Evolutionary conservation across 164 flowering plant genomes (phyloP), one percentile per base, ranked within the genome.

Genomic region (Protea cynaroides): DNA sequence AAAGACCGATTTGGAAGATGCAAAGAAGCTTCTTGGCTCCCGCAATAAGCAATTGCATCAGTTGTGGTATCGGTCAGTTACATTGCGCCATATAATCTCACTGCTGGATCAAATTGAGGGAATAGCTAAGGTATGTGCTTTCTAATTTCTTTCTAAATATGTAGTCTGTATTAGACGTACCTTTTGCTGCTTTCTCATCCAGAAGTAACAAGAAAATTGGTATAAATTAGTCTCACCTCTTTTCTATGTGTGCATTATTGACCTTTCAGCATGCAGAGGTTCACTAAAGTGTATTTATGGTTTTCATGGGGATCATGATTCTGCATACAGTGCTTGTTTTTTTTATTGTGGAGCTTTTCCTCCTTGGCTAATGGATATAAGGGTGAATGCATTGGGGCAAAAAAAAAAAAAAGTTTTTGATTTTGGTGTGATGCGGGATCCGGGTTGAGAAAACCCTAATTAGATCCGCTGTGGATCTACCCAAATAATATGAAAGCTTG

Each of bases 1-100:
- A 64, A 95, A 91, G 79, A 83, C 78, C 71, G 99, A 95, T 80
- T 86, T 95, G 80, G 88, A 86, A 29, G 96, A 89, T 57, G 93
- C 99, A 56, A 89, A 94, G 79, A 86, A 79, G 70, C 80, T 83
- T 64, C 84, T 95, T 65, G 95, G 96, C 51, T 79, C 88, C 24
- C 92, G 92, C 44, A 95, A 86, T 74, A 95, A 88, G 75, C 99
- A 95, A 71, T 78, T 95, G 75, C 97, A 89, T 77, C 99, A 95
- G 72, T 70, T 95, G 63, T 92, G 96, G 94, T 92, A 87, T 71
- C 87, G 99, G 36, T 95, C 99, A 7, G 96, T 95, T 61, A 92
- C 99, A 66, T 69, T 95, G 76, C 90, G 97, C 46, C 93, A 89
- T 74, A 95, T 95, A 69, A 95, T 95, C 62, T 76, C 99, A 25